phyloP scores from a whole-genome alignment of 345 rosid genomes.

The Eucalyptus cloeziana region DNA sequence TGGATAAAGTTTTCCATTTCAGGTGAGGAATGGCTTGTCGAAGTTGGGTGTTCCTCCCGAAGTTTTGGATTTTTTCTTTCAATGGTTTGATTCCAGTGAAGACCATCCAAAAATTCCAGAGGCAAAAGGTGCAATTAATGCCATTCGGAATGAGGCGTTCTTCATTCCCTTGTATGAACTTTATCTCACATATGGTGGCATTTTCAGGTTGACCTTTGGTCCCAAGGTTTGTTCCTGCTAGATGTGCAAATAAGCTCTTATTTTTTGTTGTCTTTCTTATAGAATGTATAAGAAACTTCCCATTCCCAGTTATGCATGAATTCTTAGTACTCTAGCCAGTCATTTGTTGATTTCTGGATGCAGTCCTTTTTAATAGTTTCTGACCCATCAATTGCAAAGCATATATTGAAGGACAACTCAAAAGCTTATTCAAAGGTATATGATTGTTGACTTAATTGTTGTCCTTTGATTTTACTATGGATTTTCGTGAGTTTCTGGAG shows the following conservation, averaged over 20 bases:
- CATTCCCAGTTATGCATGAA: not conserved
- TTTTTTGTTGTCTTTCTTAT: not conserved
- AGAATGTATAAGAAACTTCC: not conserved
- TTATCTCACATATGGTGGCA: conserved; percentile 88
- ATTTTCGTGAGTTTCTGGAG: not conserved
- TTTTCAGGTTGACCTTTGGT: conserved; percentile 84
- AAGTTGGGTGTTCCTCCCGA: conserved; percentile 55
- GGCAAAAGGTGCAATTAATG: conserved; percentile 58
- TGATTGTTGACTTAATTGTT: not conserved
- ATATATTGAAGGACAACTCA: conserved; percentile 71
- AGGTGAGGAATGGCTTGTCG: conserved; percentile 55
- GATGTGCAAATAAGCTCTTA: not conserved
- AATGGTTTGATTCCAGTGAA: conserved; percentile 28
- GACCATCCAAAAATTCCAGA: conserved; percentile 66
- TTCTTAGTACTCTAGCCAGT: not conserved
- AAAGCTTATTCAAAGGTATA: conserved; percentile 84
- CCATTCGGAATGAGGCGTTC: conserved; percentile 79
- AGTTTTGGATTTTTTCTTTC: conserved; percentile 45
- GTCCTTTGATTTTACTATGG: not conserved
- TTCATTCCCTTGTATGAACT: conserved; percentile 87
- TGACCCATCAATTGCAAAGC: conserved; percentile 89
- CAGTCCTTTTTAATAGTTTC: conserved; percentile 93
- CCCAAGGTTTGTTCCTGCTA: conserved; percentile 61
- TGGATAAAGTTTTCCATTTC: conserved; percentile 36
- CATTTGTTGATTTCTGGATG: conserved; percentile 3